Conservation (phyloP, 306 rosid species). For the Corylus heterophylla region DNA sequence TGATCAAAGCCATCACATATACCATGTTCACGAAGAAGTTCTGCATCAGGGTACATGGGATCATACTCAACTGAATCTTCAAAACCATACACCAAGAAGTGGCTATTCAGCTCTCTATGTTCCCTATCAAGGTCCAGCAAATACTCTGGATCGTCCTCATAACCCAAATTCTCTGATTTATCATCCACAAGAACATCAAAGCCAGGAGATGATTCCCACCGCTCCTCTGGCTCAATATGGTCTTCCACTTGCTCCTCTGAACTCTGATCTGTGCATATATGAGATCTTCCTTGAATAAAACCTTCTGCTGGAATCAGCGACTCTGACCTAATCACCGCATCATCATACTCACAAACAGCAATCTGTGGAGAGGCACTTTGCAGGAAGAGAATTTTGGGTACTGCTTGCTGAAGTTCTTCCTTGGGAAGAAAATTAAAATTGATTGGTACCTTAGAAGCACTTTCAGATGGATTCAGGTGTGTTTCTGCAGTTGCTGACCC, state of each 20-base stretch:
- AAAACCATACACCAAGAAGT: conserved; percentile 45
- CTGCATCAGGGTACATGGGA: conserved; percentile 41
- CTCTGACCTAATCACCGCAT: conserved; percentile 35
- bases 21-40: conserved; percentile 45
- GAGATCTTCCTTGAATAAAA: conserved; percentile 39
- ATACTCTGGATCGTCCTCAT: conserved; percentile 52
- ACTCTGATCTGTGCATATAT: conserved; percentile 41
- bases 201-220: conserved; percentile 83
- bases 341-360: conserved; percentile 47
- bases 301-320: conserved; percentile 39
- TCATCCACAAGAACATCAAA: conserved; percentile 87
- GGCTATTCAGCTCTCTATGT: conserved; percentile 38
- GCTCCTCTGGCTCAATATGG: conserved; percentile 56
- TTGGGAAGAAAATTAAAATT: conserved; percentile 33
- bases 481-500: conserved; percentile 31
- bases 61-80: conserved; percentile 48
- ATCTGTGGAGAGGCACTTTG: conserved; percentile 28
- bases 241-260: conserved; percentile 53
- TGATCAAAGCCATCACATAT: conserved; percentile 31
- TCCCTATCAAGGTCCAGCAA: conserved; percentile 42
- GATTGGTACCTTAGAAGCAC: conserved; percentile 27
- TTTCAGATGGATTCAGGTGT: conserved; percentile 32
- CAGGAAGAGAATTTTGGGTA: conserved; percentile 34
- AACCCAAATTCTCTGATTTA: conserved; percentile 43
- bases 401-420: conserved; percentile 34